Evolutionary conservation across 129 eudicot species (phyloP).

Genomic region (Escallonia herrerae): DNA sequence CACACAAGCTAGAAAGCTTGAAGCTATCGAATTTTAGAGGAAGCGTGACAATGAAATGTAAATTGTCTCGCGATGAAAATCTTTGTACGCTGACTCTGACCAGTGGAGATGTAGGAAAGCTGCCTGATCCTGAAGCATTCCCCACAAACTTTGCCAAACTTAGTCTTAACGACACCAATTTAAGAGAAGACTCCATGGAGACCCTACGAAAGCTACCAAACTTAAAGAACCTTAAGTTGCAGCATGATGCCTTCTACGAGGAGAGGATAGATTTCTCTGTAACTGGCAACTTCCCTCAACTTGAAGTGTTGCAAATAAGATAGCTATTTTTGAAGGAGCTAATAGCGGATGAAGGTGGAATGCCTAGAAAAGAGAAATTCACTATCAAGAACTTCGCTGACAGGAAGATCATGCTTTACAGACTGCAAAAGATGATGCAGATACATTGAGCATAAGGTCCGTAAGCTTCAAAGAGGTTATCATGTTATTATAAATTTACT

Average conservation of each 20-base stretch:
- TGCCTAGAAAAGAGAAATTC: background rate
- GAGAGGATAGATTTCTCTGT: background rate
- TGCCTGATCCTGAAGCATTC: background rate
- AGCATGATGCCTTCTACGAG: background rate
- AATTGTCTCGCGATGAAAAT: background rate
- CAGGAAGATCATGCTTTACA: too few relatives aligned
- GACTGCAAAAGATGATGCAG: too few relatives aligned
- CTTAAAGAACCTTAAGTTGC: background rate
- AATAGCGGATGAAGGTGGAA: background rate
- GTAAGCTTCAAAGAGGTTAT: too few relatives aligned
- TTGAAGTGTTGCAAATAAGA: background rate
- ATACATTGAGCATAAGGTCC: too few relatives aligned
- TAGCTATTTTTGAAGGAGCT: background rate
- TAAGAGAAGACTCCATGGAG: background rate
- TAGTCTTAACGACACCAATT: background rate
- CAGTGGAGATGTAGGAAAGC: background rate
- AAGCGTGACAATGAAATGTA: background rate
- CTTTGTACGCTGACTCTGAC: background rate
- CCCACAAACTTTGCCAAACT: slow-evolving; percentile 5
- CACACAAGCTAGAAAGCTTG: background rate
- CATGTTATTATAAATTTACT: too few relatives aligned
- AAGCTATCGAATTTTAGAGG: background rate
- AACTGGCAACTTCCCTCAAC: background rate
- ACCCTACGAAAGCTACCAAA: background rate
- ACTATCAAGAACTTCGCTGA: background rate